phyloP scores from a whole-genome alignment of 1,139 yeast species.

The Pneumocystis canis region DNA sequence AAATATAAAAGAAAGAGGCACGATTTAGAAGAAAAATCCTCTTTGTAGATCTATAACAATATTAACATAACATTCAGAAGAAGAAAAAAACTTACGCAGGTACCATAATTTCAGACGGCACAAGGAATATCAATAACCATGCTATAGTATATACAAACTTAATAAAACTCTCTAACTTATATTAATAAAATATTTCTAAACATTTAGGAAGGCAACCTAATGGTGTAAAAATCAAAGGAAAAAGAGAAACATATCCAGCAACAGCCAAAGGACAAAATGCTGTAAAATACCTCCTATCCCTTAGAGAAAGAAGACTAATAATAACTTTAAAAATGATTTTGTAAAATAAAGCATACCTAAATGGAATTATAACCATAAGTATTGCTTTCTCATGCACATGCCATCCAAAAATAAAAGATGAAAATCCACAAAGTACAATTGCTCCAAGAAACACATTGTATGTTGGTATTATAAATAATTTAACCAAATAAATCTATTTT shows the following conservation, averaged over 20 bases:
- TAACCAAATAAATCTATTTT: constrained; percentile 42
- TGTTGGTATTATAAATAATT: constrained; percentile 53
- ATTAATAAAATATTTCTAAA: neutral
- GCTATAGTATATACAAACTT: constrained; percentile 66
- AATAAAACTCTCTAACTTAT: constrained; percentile 45
- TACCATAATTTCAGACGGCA: constrained; percentile 38
- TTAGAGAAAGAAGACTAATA: constrained; percentile 40
- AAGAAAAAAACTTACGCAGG: constrained; percentile 38
- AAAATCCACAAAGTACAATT: constrained; percentile 74
- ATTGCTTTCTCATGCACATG: constrained; percentile 97
- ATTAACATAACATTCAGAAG: constrained; percentile 31
- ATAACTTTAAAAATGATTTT: neutral
- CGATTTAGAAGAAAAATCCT: constrained; percentile 56
- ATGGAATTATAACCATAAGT: constrained; percentile 75
- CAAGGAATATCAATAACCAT: constrained; percentile 69
- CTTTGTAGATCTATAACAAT: constrained; percentile 24
- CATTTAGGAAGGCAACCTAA: constrained; percentile 18
- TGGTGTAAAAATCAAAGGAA: constrained; percentile 73
- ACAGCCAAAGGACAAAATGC: constrained; percentile 48
- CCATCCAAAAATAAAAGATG: constrained; percentile 93
- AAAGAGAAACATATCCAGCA: constrained; percentile 75
- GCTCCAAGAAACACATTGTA: constrained; percentile 69
- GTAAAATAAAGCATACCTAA: constrained; percentile 31
- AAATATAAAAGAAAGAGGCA: constrained; percentile 48
- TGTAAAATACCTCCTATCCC: constrained; percentile 51